These are phyloP conservation scores for Stemphylium lycopersici DNA, from an alignment of 2,329 filamentous ascomycete species.

Conservation along the genomic window DNA sequence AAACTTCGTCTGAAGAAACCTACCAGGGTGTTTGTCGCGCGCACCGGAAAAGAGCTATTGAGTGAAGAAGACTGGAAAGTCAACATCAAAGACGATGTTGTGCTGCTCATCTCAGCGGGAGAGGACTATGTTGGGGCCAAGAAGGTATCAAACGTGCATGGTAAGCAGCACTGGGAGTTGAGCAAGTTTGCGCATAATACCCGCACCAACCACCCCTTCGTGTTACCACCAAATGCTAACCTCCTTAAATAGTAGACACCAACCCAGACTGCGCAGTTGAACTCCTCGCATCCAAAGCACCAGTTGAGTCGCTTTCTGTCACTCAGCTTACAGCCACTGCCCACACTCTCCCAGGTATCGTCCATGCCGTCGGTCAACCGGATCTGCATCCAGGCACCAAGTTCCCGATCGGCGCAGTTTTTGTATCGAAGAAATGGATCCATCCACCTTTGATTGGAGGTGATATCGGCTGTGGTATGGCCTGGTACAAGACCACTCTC, in stretches of 20 bases:
- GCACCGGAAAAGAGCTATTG: constrained; percentile 36
- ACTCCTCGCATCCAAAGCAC: constrained; percentile 35
- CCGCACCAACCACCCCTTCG: not conserved
- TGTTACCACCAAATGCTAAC: constrained; percentile 2
- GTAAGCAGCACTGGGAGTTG: constrained; percentile 22
- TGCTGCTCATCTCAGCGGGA: constrained; percentile 38
- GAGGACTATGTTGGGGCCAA: constrained; percentile 42
- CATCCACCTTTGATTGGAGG: constrained; percentile 49
- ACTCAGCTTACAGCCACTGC: constrained; percentile 42
- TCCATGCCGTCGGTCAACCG: constrained; percentile 45
- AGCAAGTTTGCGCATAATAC: constrained; percentile 34
- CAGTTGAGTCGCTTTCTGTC: constrained; percentile 38
- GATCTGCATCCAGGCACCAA: constrained; percentile 48
- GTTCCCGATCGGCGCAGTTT: constrained; percentile 48
- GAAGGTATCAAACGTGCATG: constrained; percentile 21
- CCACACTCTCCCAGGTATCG: constrained; percentile 42
- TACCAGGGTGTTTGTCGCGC: constrained; percentile 32
- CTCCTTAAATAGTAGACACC: constrained; percentile 18
- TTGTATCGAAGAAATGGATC: constrained; percentile 44
- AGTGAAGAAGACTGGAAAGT: constrained; percentile 35
- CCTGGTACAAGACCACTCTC: constrained; percentile 46
- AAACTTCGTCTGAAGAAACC: constrained; percentile 43
- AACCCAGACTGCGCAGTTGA: constrained; percentile 26
- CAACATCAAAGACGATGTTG: constrained; percentile 31
- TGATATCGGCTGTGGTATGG: constrained; percentile 51